These are phyloP conservation scores for Xylaria sp. DNA, from an alignment of 2,329 filamentous ascomycete genomes.

Conservation along the genomic window DNA sequence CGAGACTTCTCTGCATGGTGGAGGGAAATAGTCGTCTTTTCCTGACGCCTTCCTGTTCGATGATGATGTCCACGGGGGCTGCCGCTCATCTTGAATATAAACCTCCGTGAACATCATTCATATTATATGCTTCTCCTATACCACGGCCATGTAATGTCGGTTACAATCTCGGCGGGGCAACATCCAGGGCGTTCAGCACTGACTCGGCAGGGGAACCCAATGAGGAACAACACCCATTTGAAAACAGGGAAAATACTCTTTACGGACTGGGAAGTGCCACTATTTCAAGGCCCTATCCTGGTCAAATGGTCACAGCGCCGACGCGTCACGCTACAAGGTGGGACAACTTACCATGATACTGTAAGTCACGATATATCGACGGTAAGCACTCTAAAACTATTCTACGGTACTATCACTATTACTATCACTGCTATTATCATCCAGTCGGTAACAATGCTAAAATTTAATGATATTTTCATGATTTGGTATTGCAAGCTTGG, in stretches of 20 bases:
- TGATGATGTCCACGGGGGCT: not conserved
- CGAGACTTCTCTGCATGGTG: conserved; percentile 34
- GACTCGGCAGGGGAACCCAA: conserved; percentile 12
- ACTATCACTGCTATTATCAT: not conserved
- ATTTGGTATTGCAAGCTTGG: not conserved
- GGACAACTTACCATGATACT: not conserved
- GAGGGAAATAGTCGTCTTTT: conserved; percentile 37
- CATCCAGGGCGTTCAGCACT: conserved; percentile 12
- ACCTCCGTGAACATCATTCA: not conserved
- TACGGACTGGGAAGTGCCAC: conserved; percentile 11
- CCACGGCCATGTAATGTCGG: conserved; percentile 2
- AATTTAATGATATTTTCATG: not conserved
- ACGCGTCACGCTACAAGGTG: conserved; percentile 9
- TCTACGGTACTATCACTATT: not conserved
- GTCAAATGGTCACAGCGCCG: conserved; percentile 16
- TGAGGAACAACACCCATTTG: not conserved
- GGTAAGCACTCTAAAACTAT: not conserved
- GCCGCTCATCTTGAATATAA: not conserved
- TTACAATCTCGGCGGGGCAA: conserved; percentile 5
- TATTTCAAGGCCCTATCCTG: conserved; percentile 25
- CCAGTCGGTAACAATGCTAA: not conserved
- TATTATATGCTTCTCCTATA: conserved; percentile 20
- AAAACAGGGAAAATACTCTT: conserved; percentile 20
- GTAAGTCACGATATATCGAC: conserved; percentile 5
- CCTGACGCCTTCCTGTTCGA: not conserved